Base-by-base conservation (phyloP, 495 filamentous ascomycete species). In the Hyaloscypha bicolor region DNA sequence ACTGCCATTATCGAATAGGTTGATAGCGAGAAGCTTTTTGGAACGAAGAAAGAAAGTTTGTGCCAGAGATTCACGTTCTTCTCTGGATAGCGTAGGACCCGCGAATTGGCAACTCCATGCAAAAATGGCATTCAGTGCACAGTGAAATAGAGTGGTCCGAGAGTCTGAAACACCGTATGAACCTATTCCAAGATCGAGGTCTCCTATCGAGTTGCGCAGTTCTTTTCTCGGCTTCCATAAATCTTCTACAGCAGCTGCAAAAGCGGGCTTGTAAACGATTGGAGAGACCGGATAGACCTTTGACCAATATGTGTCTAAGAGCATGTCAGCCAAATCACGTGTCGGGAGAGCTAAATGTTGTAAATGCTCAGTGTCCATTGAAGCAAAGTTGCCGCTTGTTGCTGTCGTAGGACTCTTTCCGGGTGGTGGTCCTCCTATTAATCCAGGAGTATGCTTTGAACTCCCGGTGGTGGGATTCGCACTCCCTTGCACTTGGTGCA, bases 71-170 rank as follows among this genome's bases (percentile, higher is more conserved):
- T 78, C 75, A 25, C 79, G 78, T 60, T 81, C 77, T 19, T 72
- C 65, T 9, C 69, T 64, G 9, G 74, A 67, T 14, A 81, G 76
- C 64, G 82, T 78, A 37, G 35, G 6, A 37, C 35, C 6, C 0
- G 79, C 74, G 55, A 82, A 83, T 64, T 83, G 78, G 37, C 78
- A 79, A 14, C 77, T 77, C 5, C 83, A 69, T 0, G 78, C 80
- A 65, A 84, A 83, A 0, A 83, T 79, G 0, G 70, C 68, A 61
- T 84, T 84, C 9, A 84, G 66, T 16, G 80, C 79, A 39, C 70
- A 79, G 60, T 81, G 75, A 59, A 83, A 83, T 22, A 83, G 75
- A 22, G 79, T 76, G 2, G 79, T 79, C 39, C 74, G 72, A 9
- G 75, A 70, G 4, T 73, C 76, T 2, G 76, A 81, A 42, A 80